phyloP scores from a whole-genome alignment of 495 filamentous ascomycete genomes.

The Penicillium silybi region DNA sequence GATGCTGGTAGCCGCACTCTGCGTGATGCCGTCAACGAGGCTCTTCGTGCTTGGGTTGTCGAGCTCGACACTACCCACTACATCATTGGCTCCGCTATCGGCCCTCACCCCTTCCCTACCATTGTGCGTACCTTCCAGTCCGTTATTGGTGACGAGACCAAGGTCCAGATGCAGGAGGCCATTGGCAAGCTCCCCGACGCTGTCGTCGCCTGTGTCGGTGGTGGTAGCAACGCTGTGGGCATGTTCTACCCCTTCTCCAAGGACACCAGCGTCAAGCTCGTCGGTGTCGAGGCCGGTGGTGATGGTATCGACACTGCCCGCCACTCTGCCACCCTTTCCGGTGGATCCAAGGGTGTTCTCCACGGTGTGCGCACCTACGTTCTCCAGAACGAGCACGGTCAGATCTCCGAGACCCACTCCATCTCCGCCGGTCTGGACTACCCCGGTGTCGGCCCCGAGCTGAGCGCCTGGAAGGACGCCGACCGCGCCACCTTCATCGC shows the following conservation, averaged over 20 bases:
- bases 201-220: constrained; percentile 93
- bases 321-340: constrained; percentile 87
- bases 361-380: constrained; percentile 96
- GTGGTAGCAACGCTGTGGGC: constrained; percentile 84
- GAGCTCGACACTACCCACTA: constrained; percentile 91
- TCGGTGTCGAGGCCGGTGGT: constrained; percentile 95
- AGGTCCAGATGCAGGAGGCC: constrained; percentile 75
- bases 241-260: constrained; percentile 96
- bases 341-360: constrained; percentile 85
- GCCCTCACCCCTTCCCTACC: constrained; percentile 93
- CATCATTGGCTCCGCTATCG: constrained; percentile 93
- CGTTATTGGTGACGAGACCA: constrained; percentile 90
- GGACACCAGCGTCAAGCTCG: constrained; percentile 76
- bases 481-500: constrained; percentile 83
- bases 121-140: constrained; percentile 97
- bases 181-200: constrained; percentile 89
- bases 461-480: constrained; percentile 87
- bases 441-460: constrained; percentile 91
- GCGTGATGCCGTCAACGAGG: constrained; percentile 93
- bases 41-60: constrained; percentile 84
- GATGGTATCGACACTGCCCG: constrained; percentile 83
- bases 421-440: constrained; percentile 98
- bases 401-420: constrained; percentile 92
- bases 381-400: constrained; percentile 84
- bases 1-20: constrained; percentile 82